Percentiles rank a stretch among this genome's conserved stretches.
These are phyloP conservation scores for Moringa oleifera DNA, from an alignment of 345 rosid genomes.

Conservation along the genomic window DNA sequence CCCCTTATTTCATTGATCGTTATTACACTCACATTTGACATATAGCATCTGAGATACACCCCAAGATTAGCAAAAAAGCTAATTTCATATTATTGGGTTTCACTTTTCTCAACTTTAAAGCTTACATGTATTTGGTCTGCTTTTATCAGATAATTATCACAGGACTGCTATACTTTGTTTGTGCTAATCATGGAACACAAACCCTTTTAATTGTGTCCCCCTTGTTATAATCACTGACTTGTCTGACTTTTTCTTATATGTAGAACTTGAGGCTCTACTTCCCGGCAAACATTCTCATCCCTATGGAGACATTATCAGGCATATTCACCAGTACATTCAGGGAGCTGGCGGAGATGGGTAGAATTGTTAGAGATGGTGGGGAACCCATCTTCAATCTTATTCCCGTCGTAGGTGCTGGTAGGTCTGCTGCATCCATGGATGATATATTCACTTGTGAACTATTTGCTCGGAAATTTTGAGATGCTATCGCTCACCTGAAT, in stretches of 20 bases:
- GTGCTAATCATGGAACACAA: no score
- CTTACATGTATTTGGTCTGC: no score
- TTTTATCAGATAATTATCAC: background rate
- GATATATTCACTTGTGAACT: conserved; percentile 67
- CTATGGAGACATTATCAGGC: conserved; percentile 32
- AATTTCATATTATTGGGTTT: no score
- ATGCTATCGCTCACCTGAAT: no score
- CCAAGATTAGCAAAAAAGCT: background rate
- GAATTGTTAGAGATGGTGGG: conserved; percentile 14
- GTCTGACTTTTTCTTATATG: background rate
- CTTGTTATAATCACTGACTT: background rate
- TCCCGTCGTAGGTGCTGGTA: conserved; percentile 67
- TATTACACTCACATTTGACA: background rate
- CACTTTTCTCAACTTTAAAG: no score
- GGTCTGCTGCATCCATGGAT: conserved; percentile 44
- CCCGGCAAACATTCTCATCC: conserved; percentile 40
- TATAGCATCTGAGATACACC: background rate
- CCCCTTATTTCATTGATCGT: background rate
- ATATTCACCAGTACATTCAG: conserved; percentile 33
- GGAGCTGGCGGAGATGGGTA: conserved; percentile 41
- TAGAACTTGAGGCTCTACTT: conserved; percentile 65
- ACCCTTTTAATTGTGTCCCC: background rate
- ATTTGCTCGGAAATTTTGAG: conserved; percentile 52
- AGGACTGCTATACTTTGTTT: no score
- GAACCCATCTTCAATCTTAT: conserved; percentile 53